phyloP scores from a whole-genome alignment of 140 eudicot species.

The Bidens hawaiensis region DNA sequence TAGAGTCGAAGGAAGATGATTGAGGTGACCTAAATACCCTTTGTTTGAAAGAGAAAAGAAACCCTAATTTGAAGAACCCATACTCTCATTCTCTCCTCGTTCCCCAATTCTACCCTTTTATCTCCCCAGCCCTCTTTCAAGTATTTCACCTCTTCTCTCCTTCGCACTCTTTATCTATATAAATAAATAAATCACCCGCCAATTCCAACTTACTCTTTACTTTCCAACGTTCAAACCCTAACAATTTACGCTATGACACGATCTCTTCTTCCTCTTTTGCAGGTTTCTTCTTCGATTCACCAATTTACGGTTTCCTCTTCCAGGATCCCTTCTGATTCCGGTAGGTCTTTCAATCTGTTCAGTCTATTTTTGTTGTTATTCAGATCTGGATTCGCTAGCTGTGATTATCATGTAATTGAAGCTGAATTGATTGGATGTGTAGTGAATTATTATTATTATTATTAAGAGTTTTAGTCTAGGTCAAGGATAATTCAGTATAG shows the following conservation, averaged over 20 bases:
- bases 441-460: no score
- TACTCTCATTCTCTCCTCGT: conserved; percentile 21
- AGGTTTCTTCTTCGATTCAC: conserved; percentile 12
- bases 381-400: conserved; percentile 13
- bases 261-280: conserved; percentile 19
- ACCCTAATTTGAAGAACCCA: conserved; percentile 20
- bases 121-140: conserved; percentile 38
- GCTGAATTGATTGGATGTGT: background rate
- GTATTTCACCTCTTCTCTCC: conserved; percentile 32
- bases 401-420: background rate
- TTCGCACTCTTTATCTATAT: no score
- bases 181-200: no score
- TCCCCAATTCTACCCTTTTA: conserved; percentile 37
- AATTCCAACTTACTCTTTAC: conserved; percentile 15
- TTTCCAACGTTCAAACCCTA: conserved; percentile 1
- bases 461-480: no score
- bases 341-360: conserved; percentile 1
- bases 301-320: background rate
- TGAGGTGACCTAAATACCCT: conserved; percentile 30
- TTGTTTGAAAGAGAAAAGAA: conserved; percentile 1
- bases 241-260: background rate
- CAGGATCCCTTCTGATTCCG: conserved; percentile 13
- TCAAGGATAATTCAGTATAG: background rate
- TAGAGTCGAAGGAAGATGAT: background rate
- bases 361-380: conserved; percentile 1